These are phyloP conservation scores for Fusarium austroafricanum DNA, from an alignment of 2,329 filamentous ascomycete species.

Conservation along the genomic window DNA sequence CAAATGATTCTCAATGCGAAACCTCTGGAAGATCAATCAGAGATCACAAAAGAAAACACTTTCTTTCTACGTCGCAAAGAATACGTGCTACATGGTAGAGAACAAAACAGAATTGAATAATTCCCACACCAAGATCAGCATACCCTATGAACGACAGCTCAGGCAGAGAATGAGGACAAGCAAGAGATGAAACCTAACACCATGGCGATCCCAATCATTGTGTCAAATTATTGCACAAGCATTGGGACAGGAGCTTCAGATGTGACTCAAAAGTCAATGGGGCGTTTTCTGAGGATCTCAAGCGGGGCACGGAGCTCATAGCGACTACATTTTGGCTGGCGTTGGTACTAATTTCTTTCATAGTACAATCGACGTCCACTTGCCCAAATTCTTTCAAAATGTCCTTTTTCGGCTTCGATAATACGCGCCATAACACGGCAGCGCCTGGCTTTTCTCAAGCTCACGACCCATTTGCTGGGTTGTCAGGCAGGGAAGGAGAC, in stretches of 20 bases:
- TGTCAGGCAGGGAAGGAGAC: constrained; percentile 74
- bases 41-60: no score
- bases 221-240: not conserved
- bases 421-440: constrained; percentile 73
- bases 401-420: constrained; percentile 94
- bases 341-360: constrained; percentile 38
- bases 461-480: constrained; percentile 87
- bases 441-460: constrained; percentile 85
- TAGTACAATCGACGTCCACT: constrained; percentile 42
- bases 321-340: constrained; percentile 22
- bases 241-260: not conserved
- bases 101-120: not conserved
- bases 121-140: not conserved
- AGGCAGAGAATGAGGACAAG: not conserved
- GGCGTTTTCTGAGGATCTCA: constrained; percentile 11
- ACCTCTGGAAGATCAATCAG: no score
- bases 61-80: not conserved
- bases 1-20: not conserved
- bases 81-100: not conserved
- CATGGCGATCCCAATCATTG: not conserved
- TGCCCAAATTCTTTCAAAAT: constrained; percentile 60
- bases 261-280: constrained; percentile 3
- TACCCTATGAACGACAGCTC: not conserved
- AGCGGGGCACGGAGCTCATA: constrained; percentile 39
- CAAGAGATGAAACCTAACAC: not conserved